phyloP scores from a whole-genome alignment of 2,329 filamentous ascomycete species.

The Cladobotryum protrusum region DNA sequence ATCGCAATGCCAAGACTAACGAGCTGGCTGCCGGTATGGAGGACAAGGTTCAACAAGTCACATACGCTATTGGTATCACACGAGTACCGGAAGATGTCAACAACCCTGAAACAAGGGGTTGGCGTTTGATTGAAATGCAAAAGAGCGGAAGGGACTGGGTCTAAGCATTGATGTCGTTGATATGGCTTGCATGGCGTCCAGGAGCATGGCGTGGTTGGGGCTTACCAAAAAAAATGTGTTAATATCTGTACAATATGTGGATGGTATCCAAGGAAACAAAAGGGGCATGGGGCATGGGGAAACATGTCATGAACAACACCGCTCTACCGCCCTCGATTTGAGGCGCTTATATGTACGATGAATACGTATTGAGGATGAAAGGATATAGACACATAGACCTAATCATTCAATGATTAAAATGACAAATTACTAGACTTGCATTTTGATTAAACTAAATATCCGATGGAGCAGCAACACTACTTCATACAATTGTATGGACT shows the following conservation, averaged over 20 bases:
- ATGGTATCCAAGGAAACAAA: slow-evolving; percentile 11
- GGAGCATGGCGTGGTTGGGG: slow-evolving; percentile 15
- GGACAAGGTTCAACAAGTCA: slow-evolving; percentile 96
- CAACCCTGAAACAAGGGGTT: slow-evolving; percentile 93
- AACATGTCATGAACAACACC: slow-evolving; percentile 24
- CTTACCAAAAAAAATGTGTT: slow-evolving; percentile 22
- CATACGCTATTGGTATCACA: slow-evolving; percentile 95
- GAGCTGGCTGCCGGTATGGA: slow-evolving; percentile 95
- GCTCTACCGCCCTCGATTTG: slow-evolving; percentile 23
- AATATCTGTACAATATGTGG: slow-evolving; percentile 24
- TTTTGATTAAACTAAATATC: too few relatives aligned
- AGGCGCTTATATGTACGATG: slow-evolving; percentile 10
- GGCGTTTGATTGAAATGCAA: slow-evolving; percentile 96
- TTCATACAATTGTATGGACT: too few relatives aligned
- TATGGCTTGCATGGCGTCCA: slow-evolving; percentile 14
- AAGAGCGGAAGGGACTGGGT: slow-evolving; percentile 91
- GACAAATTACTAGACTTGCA: neutral
- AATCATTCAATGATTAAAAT: slow-evolving; percentile 9
- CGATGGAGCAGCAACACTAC: too few relatives aligned
- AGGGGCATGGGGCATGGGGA: slow-evolving; percentile 16
- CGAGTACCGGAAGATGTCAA: slow-evolving; percentile 90
- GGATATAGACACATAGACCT: slow-evolving; percentile 17
- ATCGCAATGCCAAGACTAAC: slow-evolving; percentile 82
- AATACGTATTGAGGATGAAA: slow-evolving; percentile 7
- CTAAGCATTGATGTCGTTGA: slow-evolving; percentile 26